Evolutionary conservation across 2,329 filamentous ascomycete genomes (phyloP), one percentile per base, ranked within the genome.

Genomic region (Dactylellina haptotyla): DNA sequence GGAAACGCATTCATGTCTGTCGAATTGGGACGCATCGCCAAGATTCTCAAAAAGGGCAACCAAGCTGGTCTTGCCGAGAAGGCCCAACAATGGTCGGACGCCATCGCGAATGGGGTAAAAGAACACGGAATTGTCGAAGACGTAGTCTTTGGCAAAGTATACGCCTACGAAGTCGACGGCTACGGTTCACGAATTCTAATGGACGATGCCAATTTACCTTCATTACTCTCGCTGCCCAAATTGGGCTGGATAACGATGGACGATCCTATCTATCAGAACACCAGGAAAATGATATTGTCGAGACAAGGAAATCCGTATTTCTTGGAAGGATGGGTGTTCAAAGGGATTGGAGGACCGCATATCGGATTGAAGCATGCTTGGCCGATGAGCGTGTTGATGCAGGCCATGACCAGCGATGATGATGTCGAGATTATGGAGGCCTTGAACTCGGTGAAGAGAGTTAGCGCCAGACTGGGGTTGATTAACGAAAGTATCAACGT

Each of bases 1-100:
- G 89, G 92, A 37, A 99, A 99, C 79, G 95, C 95, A 23, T 94
- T 96, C 89, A 97, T 99, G 85, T 89, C 92, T 1, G 91, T 94
- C 0, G 93, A 99, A 81, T 84, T 99, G 25, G 87, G 88, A 75
- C 88, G 91, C 43, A 88, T 91, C 0, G 88, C 92, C 0, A 83
- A 84, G 4, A 84, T 96, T 18, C 85, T 98, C n/a, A 80, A 84
- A 2, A 71, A 75, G 28, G 58, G 58, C n/a, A 48, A 48, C 8
- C 26, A 59, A 23, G 14, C 23, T 1, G 63, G 65, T 0, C 61
- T 76, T 23, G 74, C 76, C 8, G 37, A 41, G 8, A 78, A 87
- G 4, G 83, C 86, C 0, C 82, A 86, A 37, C 81, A 83, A 0
- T 84, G 92, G 48, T 87, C 88, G 14, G 84, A 86, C 8, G 84